A percentile compares a stretch with the other conserved stretches of the same genome.
These are phyloP conservation scores for Lachnum nothofagi DNA, from an alignment of 2,329 filamentous ascomycete species.

Conservation along the genomic window DNA sequence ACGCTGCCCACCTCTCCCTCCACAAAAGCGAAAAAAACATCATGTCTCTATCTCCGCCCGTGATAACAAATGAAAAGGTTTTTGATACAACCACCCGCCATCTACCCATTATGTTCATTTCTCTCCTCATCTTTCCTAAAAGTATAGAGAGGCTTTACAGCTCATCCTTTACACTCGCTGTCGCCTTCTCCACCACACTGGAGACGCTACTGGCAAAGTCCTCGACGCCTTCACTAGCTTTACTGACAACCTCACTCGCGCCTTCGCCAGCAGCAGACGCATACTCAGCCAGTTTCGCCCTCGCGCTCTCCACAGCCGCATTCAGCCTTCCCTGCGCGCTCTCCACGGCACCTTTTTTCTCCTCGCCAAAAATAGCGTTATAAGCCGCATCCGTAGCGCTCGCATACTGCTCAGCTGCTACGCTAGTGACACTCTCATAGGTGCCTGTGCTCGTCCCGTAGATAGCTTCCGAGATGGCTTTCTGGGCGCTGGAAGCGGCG, in stretches of 20 bases:
- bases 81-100: no score
- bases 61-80: no score
- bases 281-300: slow-evolving; percentile 26
- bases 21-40: no score
- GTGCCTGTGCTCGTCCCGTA: slow-evolving; percentile 50
- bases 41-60: no score
- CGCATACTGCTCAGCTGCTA: slow-evolving; percentile 15
- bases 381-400: slow-evolving; percentile 19
- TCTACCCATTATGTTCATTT: no score
- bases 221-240: slow-evolving; percentile 39
- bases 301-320: slow-evolving; percentile 28
- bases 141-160: slow-evolving; percentile 38
- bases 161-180: slow-evolving; percentile 47
- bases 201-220: slow-evolving; percentile 43
- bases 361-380: slow-evolving; percentile 24
- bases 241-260: slow-evolving; percentile 34
- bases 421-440: slow-evolving; percentile 38
- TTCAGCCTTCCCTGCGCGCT: slow-evolving; percentile 28
- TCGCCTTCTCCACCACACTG: slow-evolving; percentile 37
- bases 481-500: slow-evolving; percentile 50
- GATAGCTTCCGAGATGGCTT: slow-evolving; percentile 51
- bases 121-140: no score
- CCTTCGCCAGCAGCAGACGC: slow-evolving; percentile 28
- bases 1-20: no score
- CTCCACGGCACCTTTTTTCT: slow-evolving; percentile 28